These are phyloP conservation scores for Buxus sempervirens DNA, from an alignment of 164 flowering plant species.

Conservation along the genomic window DNA sequence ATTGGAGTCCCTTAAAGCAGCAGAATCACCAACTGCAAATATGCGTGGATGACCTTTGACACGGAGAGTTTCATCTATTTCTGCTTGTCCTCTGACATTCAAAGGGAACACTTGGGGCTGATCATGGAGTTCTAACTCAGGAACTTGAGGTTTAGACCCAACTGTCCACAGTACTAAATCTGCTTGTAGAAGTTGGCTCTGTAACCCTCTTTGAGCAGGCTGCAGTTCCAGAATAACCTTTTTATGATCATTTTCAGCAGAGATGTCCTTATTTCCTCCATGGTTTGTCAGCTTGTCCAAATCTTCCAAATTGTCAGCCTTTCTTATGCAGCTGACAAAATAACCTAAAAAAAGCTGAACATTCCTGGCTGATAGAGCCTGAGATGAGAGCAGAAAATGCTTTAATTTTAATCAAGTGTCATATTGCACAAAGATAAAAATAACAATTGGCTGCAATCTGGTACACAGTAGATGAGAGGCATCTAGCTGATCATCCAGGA, in stretches of 20 bases:
- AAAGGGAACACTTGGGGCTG: slow-evolving; percentile 48
- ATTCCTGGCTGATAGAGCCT: slow-evolving; percentile 87
- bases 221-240: slow-evolving; percentile 68
- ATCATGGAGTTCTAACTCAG: slow-evolving; percentile 44
- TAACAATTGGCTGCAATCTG: not conserved
- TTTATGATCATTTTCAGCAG: slow-evolving; percentile 24
- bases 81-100: slow-evolving; percentile 88
- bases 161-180: slow-evolving; percentile 94
- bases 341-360: slow-evolving; percentile 81
- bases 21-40: slow-evolving; percentile 94
- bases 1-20: slow-evolving; percentile 69
- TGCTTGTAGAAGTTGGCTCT: slow-evolving; percentile 63
- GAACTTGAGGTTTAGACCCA: slow-evolving; percentile 76
- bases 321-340: slow-evolving; percentile 64
- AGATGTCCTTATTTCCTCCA: slow-evolving; percentile 12
- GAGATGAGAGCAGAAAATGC: slow-evolving; percentile 8
- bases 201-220: slow-evolving; percentile 67
- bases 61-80: slow-evolving; percentile 93
- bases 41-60: slow-evolving; percentile 94
- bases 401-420: not conserved
- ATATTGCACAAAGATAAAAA: not conserved
- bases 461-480: not conserved
- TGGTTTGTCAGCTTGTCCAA: slow-evolving; percentile 17
- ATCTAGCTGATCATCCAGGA: too few species aligned
- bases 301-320: slow-evolving; percentile 27